These are phyloP conservation scores for Solanum ahanhuiri DNA, from an alignment of 257 asterid genomes.

Conservation along the genomic window DNA sequence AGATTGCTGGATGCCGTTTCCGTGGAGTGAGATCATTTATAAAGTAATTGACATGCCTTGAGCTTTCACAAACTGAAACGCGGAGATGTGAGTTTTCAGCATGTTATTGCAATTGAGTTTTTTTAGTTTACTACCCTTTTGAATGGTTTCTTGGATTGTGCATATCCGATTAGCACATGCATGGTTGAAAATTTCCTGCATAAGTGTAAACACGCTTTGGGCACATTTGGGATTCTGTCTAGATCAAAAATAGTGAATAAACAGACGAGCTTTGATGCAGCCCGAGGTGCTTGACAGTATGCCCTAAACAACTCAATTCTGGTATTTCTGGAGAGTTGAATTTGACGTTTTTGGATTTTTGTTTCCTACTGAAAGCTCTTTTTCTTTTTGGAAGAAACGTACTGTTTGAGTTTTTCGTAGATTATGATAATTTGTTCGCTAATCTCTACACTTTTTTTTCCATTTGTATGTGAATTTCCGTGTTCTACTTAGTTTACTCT, in stretches of 20 bases:
- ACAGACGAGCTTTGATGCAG: not conserved
- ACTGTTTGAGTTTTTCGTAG: not conserved
- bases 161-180: not conserved
- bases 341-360: not conserved
- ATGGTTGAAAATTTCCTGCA: not conserved
- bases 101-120: not conserved
- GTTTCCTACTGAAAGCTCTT: not conserved
- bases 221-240: not conserved
- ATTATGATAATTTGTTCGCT: not conserved
- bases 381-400: not conserved
- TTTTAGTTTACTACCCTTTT: not conserved
- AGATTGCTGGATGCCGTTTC: constrained; percentile 46
- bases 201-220: not conserved
- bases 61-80: not conserved
- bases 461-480: not conserved
- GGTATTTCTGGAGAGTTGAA: not conserved
- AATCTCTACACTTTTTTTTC: not conserved
- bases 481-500: not conserved
- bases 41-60: not conserved
- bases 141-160: not conserved
- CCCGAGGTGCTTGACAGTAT: not conserved
- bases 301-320: not conserved
- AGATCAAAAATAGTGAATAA: not conserved
- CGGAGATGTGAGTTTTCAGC: not conserved
- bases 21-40: constrained; percentile 28